A percentile compares a stretch with the other conserved stretches of the same genome.
Evolutionary conservation across 495 filamentous ascomycete genomes (phyloP).

Genomic region (Copromyces sp.): DNA sequence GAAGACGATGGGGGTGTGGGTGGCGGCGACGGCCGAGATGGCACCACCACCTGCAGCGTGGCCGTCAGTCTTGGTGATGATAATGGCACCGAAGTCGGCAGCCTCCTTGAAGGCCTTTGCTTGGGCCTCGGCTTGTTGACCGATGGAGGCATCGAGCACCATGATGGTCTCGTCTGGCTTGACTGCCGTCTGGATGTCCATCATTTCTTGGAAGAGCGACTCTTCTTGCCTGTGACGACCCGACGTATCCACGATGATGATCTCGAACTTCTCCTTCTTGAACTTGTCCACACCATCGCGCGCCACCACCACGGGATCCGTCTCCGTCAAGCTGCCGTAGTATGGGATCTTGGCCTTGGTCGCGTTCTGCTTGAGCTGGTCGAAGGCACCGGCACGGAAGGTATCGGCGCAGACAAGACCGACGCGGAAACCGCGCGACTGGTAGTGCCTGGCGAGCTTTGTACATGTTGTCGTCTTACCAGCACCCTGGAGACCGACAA

Average conservation of each 20-base stretch:
- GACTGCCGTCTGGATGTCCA: slow-evolving; percentile 87
- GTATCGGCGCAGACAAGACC: slow-evolving; percentile 97
- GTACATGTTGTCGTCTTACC: slow-evolving; percentile 99
- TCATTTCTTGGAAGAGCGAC: slow-evolving; percentile 95
- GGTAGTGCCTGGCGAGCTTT: slow-evolving; percentile 91
- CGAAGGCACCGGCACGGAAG: slow-evolving; percentile 95
- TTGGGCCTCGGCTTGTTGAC: slow-evolving; percentile 89
- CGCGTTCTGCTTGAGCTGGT: slow-evolving; percentile 97
- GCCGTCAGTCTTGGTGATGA: slow-evolving; percentile 97
- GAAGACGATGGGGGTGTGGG: slow-evolving; percentile 93
- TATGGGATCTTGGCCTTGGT: slow-evolving; percentile 99
- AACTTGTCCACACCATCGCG: slow-evolving; percentile 95
- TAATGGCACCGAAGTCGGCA: slow-evolving; percentile 95
- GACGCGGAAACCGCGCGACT: slow-evolving; percentile 84
- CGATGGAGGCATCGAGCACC: slow-evolving; percentile 92
- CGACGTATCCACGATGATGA: slow-evolving; percentile 97
- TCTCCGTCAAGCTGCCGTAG: slow-evolving; percentile 91
- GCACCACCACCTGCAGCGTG: slow-evolving; percentile 92
- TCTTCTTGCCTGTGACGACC: slow-evolving; percentile 87
- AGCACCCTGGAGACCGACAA: slow-evolving; percentile 92
- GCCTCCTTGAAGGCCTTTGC: slow-evolving; percentile 95
- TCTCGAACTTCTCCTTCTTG: slow-evolving; percentile 96
- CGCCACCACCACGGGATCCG: slow-evolving; percentile 87
- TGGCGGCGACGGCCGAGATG: slow-evolving; percentile 96
- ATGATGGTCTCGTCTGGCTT: slow-evolving; percentile 96